These are phyloP conservation scores for Astragalus membranaceus DNA, from an alignment of 306 rosid genomes.

Conservation along the genomic window DNA sequence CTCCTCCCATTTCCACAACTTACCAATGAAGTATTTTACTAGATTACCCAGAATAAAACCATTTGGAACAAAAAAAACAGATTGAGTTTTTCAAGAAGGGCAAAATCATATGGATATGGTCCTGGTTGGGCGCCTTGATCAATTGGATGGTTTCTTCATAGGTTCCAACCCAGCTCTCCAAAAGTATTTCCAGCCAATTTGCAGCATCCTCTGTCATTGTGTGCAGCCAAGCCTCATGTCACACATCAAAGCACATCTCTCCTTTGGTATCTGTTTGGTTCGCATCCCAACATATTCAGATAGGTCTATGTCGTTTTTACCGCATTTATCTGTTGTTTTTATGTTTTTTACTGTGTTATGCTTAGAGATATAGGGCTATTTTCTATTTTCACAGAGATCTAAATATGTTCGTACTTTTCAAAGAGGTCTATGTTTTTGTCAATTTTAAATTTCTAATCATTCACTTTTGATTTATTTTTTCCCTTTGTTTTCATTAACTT, in stretches of 20 bases:
- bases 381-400: neutral
- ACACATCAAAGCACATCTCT: neutral
- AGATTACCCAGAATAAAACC: too few relatives aligned
- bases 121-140: neutral
- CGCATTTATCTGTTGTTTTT: neutral
- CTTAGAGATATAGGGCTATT: neutral
- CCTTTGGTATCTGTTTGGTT: neutral
- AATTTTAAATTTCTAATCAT: neutral
- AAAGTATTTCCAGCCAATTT: neutral
- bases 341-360: neutral
- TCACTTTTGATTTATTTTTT: neutral
- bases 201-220: neutral
- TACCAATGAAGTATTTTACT: neutral
- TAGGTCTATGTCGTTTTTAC: neutral
- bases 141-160: neutral
- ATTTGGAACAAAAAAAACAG: too few relatives aligned
- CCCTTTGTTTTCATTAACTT: neutral
- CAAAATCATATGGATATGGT: neutral
- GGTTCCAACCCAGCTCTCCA: neutral
- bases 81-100: too few relatives aligned
- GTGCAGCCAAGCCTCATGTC: neutral
- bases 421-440: neutral
- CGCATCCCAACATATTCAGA: neutral
- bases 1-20: neutral
- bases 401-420: neutral